Evolutionary conservation across 2,329 filamentous ascomycete species (phyloP).

Genomic region (Fusarium siculi): DNA sequence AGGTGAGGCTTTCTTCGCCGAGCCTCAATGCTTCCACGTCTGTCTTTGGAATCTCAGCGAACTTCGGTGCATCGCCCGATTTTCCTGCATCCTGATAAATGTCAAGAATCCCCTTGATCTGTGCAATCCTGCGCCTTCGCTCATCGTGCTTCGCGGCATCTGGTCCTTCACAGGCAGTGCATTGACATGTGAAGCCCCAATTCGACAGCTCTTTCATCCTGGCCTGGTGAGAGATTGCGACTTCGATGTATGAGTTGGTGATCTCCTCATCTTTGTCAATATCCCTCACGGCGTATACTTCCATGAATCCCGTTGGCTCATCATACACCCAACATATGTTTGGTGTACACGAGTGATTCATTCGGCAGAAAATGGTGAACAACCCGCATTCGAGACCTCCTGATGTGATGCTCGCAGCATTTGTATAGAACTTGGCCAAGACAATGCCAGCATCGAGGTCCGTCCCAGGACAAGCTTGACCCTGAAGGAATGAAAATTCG

Average conservation of each 20-base stretch:
- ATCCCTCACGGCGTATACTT: constrained; percentile 6
- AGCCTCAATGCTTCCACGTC: constrained; percentile 5
- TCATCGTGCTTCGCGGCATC: constrained; percentile 1
- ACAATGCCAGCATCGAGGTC: constrained; percentile 3
- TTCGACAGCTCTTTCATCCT: constrained; percentile 7
- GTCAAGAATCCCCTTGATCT: constrained; percentile 10
- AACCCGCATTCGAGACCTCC: constrained; percentile 5
- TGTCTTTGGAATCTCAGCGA: constrained; percentile 7
- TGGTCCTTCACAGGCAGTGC: neutral
- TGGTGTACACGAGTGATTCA: constrained; percentile 22
- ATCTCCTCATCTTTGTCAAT: constrained; percentile 6
- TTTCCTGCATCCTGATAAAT: neutral
- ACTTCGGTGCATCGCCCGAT: neutral
- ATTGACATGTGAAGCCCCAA: constrained; percentile 5
- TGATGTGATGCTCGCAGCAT: constrained; percentile 9
- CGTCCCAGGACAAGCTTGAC: neutral
- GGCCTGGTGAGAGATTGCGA: neutral
- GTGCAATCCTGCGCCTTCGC: constrained; percentile 12
- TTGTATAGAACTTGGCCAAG: constrained; percentile 22
- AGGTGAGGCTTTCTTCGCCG: neutral
- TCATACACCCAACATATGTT: constrained; percentile 20
- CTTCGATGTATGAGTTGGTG: constrained; percentile 22
- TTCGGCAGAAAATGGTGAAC: constrained; percentile 14
- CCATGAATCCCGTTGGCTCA: constrained; percentile 6
- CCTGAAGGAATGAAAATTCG: constrained; percentile 17